Percentiles rank a stretch among this genome's conserved stretches.
Conservation (phyloP, 768 basidiomycete species). For the Mycena crocata region DNA sequence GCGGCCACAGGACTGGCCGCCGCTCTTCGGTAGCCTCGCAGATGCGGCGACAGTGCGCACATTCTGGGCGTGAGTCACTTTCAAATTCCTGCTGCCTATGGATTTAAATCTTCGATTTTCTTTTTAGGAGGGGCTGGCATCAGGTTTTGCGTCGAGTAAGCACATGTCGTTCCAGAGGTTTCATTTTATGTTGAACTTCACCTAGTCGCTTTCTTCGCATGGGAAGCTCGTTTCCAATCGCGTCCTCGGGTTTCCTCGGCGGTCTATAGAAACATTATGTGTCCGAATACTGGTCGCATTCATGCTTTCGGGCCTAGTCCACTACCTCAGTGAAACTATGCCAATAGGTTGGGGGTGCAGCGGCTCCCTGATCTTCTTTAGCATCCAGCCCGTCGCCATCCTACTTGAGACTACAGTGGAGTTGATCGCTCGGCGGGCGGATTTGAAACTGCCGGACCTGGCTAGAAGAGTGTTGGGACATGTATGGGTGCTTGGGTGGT, state of each 20-base stretch:
- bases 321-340: constrained; percentile 19
- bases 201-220: constrained; percentile 16
- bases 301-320: constrained; percentile 26
- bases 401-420: constrained; percentile 12
- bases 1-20: constrained; percentile 26
- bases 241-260: constrained; percentile 7
- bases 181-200: neutral
- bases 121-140: constrained; percentile 28
- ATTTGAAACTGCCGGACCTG: neutral
- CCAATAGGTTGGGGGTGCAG: constrained; percentile 7
- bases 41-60: constrained; percentile 20
- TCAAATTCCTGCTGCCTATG: neutral
- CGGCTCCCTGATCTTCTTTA: constrained; percentile 30
- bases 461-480: neutral
- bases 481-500: constrained; percentile 24
- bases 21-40: constrained; percentile 20
- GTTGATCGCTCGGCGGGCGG: neutral
- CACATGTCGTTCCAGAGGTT: neutral
- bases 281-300: constrained; percentile 7
- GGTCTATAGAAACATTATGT: neutral
- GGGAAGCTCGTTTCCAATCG: neutral
- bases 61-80: constrained; percentile 29
- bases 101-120: neutral
- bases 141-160: constrained; percentile 27
- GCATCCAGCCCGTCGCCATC: constrained; percentile 25